Evolutionary conservation across 768 basidiomycete genomes (phyloP).

Genomic region (Lactarius tabidus): DNA sequence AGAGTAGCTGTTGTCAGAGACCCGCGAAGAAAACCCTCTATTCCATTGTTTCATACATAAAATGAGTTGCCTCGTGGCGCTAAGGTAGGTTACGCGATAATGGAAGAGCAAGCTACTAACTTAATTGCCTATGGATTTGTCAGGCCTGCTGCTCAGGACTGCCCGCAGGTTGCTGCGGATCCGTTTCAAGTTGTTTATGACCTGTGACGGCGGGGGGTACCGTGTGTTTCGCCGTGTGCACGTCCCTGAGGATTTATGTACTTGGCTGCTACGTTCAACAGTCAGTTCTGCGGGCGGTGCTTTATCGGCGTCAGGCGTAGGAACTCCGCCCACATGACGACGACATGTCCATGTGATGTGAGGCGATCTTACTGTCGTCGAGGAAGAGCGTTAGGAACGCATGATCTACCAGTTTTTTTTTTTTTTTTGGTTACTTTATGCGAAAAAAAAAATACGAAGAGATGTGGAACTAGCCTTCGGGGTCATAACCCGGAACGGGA

Average conservation of each 20-base stretch:
- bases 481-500: not conserved
- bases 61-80: not conserved
- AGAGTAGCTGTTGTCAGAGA: slow-evolving; percentile 22
- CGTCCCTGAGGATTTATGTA: not conserved
- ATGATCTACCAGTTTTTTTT: not conserved
- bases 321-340: not conserved
- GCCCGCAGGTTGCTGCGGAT: not conserved
- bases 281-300: not conserved
- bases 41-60: slow-evolving; percentile 3
- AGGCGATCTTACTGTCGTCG: not conserved
- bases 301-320: not conserved
- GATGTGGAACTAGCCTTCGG: too few relatives aligned
- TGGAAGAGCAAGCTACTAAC: not conserved
- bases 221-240: not conserved
- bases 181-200: slow-evolving; percentile 9
- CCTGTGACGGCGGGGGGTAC: not conserved
- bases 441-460: not conserved
- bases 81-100: not conserved
- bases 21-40: slow-evolving; percentile 22
- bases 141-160: not conserved
- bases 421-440: not conserved
- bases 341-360: not conserved
- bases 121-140: not conserved
- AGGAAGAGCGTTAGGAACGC: not conserved
- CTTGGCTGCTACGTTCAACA: not conserved